Percentiles rank a stretch among this genome's conserved stretches.
Evolutionary conservation across 768 basidiomycete genomes (phyloP).

Genomic region (Agaricus blazei): DNA sequence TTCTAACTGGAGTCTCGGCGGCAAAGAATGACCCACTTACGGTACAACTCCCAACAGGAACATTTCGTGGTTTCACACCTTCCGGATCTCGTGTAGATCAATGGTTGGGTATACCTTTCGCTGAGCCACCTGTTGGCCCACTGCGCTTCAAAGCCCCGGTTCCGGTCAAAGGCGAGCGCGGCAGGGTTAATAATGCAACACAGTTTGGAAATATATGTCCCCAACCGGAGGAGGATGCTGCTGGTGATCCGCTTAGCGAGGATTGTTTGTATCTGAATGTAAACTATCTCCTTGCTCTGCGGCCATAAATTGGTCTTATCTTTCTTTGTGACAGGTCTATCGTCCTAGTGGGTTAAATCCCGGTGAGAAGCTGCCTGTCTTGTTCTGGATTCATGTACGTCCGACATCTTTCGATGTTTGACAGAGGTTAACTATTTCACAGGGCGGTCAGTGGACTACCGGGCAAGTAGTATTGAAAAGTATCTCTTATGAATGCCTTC

Average conservation of each 20-base stretch:
- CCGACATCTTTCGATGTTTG: not conserved
- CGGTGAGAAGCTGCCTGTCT: conserved; percentile 28
- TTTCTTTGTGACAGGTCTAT: conserved; percentile 24
- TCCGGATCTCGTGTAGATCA: conserved; percentile 39
- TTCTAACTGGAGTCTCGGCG: conserved; percentile 4
- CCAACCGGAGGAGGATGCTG: conserved; percentile 31
- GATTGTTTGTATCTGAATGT: conserved; percentile 56
- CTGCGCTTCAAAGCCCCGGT: conserved; percentile 56
- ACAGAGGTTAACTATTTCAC: not conserved
- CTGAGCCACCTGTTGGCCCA: conserved; percentile 47
- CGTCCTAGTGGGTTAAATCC: conserved; percentile 21
- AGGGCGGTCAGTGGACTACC: conserved; percentile 48
- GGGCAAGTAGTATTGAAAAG: conserved; percentile 23
- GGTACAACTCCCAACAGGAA: conserved; percentile 37
- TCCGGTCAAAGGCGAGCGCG: conserved; percentile 27
- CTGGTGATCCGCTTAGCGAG: conserved; percentile 29
- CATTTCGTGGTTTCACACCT: conserved; percentile 39
- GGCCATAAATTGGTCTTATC: not conserved
- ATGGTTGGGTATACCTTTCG: conserved; percentile 62
- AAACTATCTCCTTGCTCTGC: not conserved
- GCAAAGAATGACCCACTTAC: conserved; percentile 22
- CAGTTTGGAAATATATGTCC: conserved; percentile 53
- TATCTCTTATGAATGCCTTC: not conserved
- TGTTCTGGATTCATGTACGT: conserved; percentile 33
- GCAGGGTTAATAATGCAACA: conserved; percentile 35